These are phyloP conservation scores for Stephania cephalantha DNA, from an alignment of 164 flowering plant species.

Conservation along the genomic window DNA sequence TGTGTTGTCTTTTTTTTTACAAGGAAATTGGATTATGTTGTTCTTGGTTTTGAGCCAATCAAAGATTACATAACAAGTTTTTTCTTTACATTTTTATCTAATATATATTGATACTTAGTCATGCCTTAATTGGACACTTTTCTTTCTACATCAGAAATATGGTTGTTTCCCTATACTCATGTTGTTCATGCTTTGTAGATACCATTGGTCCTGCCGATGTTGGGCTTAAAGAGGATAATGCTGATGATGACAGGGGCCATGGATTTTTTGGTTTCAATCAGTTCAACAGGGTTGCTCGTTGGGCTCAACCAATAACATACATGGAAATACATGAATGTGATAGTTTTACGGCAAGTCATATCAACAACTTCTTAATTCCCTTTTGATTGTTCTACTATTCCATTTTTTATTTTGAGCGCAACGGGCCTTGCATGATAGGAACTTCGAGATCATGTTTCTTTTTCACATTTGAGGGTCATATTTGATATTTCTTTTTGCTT, in stretches of 20 bases:
- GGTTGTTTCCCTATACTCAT: background rate
- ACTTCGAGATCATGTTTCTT: background rate
- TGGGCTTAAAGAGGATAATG: slow-evolving; percentile 61
- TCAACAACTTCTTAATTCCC: background rate
- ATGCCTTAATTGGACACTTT: background rate
- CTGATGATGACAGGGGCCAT: slow-evolving; percentile 84
- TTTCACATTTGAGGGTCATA: background rate
- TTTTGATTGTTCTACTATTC: background rate
- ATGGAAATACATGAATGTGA: slow-evolving; percentile 65
- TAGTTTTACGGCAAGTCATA: slow-evolving; percentile 58
- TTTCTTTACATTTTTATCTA: no score
- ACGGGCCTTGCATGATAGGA: background rate
- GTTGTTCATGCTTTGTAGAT: slow-evolving; percentile 42
- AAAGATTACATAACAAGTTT: no score
- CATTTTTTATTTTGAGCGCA: background rate
- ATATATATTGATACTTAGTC: no score
- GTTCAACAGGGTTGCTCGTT: slow-evolving; percentile 52
- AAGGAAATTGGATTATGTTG: no score
- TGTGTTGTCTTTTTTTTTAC: no score
- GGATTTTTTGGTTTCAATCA: slow-evolving; percentile 55
- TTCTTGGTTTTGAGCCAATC: no score
- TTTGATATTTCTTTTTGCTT: no score
- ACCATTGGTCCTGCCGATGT: slow-evolving; percentile 67
- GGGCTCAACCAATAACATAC: slow-evolving; percentile 93
- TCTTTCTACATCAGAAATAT: background rate